A percentile compares a stretch with the other conserved stretches of the same genome.
Conservation (phyloP, 139 green algal genomes). For the Coccomyxa sp. region DNA sequence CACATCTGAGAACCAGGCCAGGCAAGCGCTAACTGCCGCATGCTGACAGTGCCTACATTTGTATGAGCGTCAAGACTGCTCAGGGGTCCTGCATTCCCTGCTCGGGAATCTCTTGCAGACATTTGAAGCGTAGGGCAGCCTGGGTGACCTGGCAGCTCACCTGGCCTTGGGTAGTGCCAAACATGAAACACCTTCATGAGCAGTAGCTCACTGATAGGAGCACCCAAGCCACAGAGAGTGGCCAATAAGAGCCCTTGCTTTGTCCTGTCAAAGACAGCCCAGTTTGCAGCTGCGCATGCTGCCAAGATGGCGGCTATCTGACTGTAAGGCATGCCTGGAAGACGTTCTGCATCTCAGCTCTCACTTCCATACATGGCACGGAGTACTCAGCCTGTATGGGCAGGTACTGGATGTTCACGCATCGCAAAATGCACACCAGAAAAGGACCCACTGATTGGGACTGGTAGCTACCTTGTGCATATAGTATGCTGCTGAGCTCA, state of each 20-base stretch:
- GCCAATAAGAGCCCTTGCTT: conserved; percentile 13
- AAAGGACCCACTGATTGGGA: not conserved
- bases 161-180: conserved; percentile 15
- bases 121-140: not conserved
- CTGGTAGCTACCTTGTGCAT: not conserved
- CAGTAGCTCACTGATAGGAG: conserved; percentile 16
- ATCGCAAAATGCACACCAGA: not conserved
- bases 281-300: conserved; percentile 1
- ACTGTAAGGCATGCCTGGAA: conserved; percentile 2
- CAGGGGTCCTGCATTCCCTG: not conserved
- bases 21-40: not conserved
- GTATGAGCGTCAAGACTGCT: not conserved
- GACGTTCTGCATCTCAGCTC: not conserved
- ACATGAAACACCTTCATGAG: conserved; percentile 21
- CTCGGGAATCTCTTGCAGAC: not conserved
- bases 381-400: not conserved
- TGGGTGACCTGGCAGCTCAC: not conserved
- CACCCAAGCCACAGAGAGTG: conserved; percentile 10
- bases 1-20: not conserved
- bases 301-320: conserved; percentile 11
- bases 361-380: not conserved
- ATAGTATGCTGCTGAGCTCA: conserved; percentile 19
- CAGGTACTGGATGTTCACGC: not conserved
- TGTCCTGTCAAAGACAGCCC: conserved; percentile 15
- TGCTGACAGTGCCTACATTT: not conserved